Evolutionary conservation across 176 grass and related monocot genomes (phyloP).

Genomic region (Poa annua): DNA sequence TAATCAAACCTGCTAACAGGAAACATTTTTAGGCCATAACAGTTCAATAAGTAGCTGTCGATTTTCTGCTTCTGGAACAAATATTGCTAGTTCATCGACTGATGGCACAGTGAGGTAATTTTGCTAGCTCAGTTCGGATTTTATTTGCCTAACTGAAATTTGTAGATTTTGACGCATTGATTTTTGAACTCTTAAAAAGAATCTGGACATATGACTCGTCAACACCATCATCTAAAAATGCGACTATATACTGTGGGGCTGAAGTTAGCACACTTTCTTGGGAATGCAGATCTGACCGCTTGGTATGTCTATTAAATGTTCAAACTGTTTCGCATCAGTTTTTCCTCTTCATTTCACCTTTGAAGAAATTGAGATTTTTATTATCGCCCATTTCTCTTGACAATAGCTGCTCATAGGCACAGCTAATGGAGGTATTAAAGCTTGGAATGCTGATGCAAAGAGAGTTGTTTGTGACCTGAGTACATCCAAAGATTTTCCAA

Average conservation of each 20-base stretch:
- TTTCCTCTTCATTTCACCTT: conserved; percentile 36
- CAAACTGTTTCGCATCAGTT: conserved; percentile 18
- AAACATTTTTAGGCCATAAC: conserved; percentile 99
- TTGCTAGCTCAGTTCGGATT: conserved; percentile 39
- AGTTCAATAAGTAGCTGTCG: conserved; percentile 84
- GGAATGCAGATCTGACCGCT: conserved; percentile 98
- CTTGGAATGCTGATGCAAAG: conserved; percentile 99
- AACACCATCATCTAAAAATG: conserved; percentile 93
- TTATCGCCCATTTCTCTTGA: conserved; percentile 77
- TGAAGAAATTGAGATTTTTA: conserved; percentile 48
- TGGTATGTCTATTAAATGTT: conserved; percentile 55
- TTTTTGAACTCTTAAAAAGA: conserved; percentile 53
- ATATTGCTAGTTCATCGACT: conserved; percentile 92
- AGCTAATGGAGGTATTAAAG: conserved; percentile 96
- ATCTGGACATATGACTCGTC: conserved; percentile 96
- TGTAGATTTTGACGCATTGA: conserved; percentile 37
- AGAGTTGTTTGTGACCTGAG: conserved; percentile 91
- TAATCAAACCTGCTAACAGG: conserved; percentile 68
- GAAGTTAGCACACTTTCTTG: conserved; percentile 96
- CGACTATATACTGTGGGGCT: conserved; percentile 93
- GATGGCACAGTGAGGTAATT: conserved; percentile 96
- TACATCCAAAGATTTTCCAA: conserved; percentile 90
- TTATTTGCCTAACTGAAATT: conserved; percentile 33
- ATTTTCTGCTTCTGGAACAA: conserved; percentile 93
- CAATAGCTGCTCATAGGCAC: conserved; percentile 98